Evolutionary conservation across 768 basidiomycete genomes (phyloP), one percentile per base, ranked within the genome.

Genomic region (Mycena leptocephala): DNA sequence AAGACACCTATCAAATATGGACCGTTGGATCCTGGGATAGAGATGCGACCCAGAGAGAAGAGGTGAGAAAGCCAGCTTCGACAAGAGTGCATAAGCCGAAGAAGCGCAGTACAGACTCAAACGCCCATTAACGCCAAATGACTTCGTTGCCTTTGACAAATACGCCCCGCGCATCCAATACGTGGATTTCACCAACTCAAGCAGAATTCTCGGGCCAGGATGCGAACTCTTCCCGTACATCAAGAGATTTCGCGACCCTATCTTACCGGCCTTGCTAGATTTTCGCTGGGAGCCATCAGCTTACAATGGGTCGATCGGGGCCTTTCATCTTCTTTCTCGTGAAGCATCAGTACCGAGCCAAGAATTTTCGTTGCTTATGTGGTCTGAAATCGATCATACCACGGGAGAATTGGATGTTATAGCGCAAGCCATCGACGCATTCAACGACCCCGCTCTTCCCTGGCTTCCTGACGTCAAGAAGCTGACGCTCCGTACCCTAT

Each of bases 401-500:
- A 8, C 66, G 6, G 62, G 24, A 16, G 55, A 75, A 71, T 61
- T 67, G 11, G 70, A 73, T 11, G 63, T 28, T 24, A 73, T 78
- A 22, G 48, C 43, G 53, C 11, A 28, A 10, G 66, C 74, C 41
- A 78, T 76, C 18, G 66, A 73, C 4, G 70, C 77, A 24, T 78
- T 78, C 71, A 78, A 78, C 30, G 68, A 78, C 33, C 74, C 77
- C 10, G 56, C 74, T 8, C 74, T 78, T 26, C 77, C 66, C 18
- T 78, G 77, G 77, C 66, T 78, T 7, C 77, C 77, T 13, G 71
- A 75, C 37, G 77, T 78, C 28, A 75, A 76, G 62, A 72, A 72
- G 56, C 55, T 78, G 53, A 72, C 55, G 6, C 66, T 78, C 33
- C 77, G 77, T 30, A 78, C 74, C 14, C 30, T 78, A 5, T 61